phyloP scores from a whole-genome alignment of 768 basidiomycete genomes.

The Suillus alpinus region DNA sequence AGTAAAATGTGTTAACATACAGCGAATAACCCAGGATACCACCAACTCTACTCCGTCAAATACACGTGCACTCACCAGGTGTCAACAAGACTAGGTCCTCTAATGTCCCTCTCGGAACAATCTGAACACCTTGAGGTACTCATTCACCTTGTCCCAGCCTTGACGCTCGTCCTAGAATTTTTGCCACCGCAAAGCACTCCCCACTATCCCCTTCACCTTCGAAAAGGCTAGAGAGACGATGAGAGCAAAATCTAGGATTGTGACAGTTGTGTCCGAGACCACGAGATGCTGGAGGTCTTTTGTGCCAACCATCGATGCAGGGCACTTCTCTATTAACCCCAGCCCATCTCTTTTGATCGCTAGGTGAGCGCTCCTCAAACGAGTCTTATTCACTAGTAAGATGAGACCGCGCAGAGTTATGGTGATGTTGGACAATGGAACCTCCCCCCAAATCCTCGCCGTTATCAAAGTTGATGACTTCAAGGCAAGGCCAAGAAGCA shows the following conservation, averaged over 20 bases:
- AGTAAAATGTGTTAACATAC: too few species aligned
- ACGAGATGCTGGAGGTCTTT: background rate
- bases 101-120: background rate
- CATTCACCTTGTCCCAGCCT: background rate
- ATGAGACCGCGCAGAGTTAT: background rate
- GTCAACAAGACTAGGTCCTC: background rate
- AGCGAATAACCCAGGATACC: too few species aligned
- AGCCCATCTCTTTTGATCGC: background rate
- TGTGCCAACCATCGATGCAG: background rate
- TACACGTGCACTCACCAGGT: background rate
- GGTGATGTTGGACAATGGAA: background rate
- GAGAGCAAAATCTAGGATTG: background rate
- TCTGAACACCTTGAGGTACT: background rate
- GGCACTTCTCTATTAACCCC: background rate
- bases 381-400: background rate
- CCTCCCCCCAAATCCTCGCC: background rate
- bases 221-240: background rate
- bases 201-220: background rate
- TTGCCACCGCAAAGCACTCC: too few species aligned
- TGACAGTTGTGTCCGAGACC: background rate
- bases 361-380: background rate
- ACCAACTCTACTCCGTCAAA: too few species aligned
- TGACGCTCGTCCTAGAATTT: background rate
- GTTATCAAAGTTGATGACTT: background rate
- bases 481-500: background rate